These are phyloP conservation scores for Ophiostoma pallidulum DNA, from an alignment of 2,329 filamentous ascomycete species.

Conservation along the genomic window DNA sequence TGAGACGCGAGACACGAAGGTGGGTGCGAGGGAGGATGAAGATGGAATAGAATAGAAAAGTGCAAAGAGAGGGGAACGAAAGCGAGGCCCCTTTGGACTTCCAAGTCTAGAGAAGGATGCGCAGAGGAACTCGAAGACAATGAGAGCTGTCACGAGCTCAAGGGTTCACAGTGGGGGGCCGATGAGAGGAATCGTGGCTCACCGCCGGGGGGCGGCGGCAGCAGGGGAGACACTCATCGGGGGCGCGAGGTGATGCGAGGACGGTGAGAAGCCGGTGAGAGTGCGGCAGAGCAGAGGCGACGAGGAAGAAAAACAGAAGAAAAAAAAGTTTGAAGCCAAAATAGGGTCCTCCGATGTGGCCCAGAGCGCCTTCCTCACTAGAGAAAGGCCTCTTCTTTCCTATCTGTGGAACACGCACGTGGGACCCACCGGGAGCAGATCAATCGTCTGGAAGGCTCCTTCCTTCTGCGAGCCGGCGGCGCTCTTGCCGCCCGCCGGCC, in stretches of 20 bases:
- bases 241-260: neutral
- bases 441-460: no score
- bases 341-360: slow-evolving; percentile 1
- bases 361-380: neutral
- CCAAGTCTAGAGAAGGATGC: neutral
- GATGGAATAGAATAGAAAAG: neutral
- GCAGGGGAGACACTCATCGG: neutral
- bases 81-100: neutral
- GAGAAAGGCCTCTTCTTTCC: neutral
- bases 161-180: no score
- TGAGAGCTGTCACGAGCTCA: no score
- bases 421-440: neutral
- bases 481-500: no score
- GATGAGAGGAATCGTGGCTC: no score
- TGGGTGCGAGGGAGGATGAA: neutral
- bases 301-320: neutral
- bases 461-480: no score
- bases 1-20: no score
- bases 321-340: slow-evolving; percentile 6
- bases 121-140: neutral
- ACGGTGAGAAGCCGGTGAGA: slow-evolving; percentile 1
- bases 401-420: neutral
- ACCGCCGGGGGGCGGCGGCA: slow-evolving; percentile 2
- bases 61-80: neutral
- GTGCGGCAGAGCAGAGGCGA: neutral